phyloP scores from a whole-genome alignment of 768 basidiomycete species.

The Amanita inopinata region DNA sequence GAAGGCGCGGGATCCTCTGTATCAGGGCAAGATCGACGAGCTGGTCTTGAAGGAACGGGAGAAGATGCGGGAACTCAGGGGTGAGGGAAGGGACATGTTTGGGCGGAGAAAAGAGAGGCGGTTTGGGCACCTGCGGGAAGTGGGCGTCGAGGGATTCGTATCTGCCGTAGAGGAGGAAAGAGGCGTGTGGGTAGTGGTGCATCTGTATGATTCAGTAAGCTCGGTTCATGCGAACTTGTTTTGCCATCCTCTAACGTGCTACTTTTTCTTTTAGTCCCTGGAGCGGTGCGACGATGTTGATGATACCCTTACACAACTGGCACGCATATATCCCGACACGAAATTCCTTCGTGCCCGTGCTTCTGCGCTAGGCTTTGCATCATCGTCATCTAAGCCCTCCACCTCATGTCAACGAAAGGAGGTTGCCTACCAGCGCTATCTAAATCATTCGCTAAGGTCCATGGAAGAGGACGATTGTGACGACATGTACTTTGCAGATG shows the following conservation, averaged over 20 bases:
- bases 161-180: conserved; percentile 66
- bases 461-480: conserved; percentile 19
- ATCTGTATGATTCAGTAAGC: conserved; percentile 74
- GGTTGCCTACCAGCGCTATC: conserved; percentile 13
- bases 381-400: conserved; percentile 3
- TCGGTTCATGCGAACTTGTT: no score
- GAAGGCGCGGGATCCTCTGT: conserved; percentile 22
- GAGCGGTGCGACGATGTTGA: conserved; percentile 69
- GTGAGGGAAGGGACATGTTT: conserved; percentile 30
- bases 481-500: conserved; percentile 35
- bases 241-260: conserved; percentile 1
- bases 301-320: conserved; percentile 55
- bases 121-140: conserved; percentile 77
- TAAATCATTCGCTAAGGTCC: conserved; percentile 22
- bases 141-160: conserved; percentile 65
- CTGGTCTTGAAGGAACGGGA: conserved; percentile 35
- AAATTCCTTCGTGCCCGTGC: conserved; percentile 84
- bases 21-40: conserved; percentile 37
- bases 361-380: conserved; percentile 62
- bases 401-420: conserved; percentile 13
- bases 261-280: conserved; percentile 40
- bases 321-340: conserved; percentile 56
- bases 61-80: conserved; percentile 15
- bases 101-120: conserved; percentile 41
- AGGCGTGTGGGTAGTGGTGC: conserved; percentile 75